phyloP scores from a whole-genome alignment of 2,329 filamentous ascomycete genomes.

The Seiridium cupressi region DNA sequence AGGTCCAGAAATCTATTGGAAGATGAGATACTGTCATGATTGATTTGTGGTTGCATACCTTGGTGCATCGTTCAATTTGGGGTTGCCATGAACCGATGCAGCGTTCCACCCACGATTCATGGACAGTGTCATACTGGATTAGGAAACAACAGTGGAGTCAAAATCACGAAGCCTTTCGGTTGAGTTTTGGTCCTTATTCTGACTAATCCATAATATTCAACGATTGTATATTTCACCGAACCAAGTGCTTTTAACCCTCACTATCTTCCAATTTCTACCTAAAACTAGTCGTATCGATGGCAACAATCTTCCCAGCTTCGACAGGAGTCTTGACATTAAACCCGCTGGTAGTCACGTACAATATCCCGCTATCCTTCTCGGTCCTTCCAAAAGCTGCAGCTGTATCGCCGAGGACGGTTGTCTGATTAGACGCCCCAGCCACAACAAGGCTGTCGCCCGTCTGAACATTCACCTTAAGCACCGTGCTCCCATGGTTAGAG shows the following conservation, averaged over 20 bases:
- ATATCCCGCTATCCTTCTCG: neutral
- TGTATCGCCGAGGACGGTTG: neutral
- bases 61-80: no score
- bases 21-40: no score
- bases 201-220: neutral
- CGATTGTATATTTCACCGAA: neutral
- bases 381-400: constrained; percentile 3
- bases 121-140: no score
- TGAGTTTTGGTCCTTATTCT: no score
- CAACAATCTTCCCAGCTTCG: constrained; percentile 4
- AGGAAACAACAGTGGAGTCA: no score
- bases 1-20: no score
- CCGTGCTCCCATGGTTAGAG: neutral
- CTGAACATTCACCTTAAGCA: neutral
- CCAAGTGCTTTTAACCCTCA: neutral
- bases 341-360: constrained; percentile 3
- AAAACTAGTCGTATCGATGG: neutral
- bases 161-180: no score
- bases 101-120: no score
- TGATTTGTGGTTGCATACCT: no score
- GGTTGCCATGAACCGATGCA: no score
- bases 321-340: neutral
- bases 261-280: neutral
- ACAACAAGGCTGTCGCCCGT: neutral
- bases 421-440: neutral